These are phyloP conservation scores for Gossypium schwendimanii DNA, from an alignment of 441 rosid genomes.

Conservation along the genomic window DNA sequence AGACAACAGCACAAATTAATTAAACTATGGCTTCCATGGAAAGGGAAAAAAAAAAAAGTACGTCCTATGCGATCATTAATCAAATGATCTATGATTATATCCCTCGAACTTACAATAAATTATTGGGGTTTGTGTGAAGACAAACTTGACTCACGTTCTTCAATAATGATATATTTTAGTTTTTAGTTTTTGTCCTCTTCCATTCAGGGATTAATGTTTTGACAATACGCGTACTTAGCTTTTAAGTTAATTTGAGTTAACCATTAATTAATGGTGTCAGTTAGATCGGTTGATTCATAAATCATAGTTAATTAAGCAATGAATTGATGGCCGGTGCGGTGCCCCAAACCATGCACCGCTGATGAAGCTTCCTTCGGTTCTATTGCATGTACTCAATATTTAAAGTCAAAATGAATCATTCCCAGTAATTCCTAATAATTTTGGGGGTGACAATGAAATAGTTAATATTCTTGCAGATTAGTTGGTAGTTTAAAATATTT, in stretches of 20 bases:
- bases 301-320: neutral
- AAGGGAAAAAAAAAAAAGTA: too few relatives aligned
- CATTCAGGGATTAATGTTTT: constrained; percentile 21
- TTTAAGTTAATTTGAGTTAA: neutral
- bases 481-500: too few relatives aligned
- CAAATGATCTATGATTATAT: neutral
- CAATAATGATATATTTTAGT: constrained; percentile 22
- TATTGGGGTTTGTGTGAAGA: constrained; percentile 31
- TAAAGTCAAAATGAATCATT: too few relatives aligned
- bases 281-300: neutral
- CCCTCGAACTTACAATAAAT: constrained; percentile 5
- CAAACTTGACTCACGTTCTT: constrained; percentile 42
- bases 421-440: too few relatives aligned
- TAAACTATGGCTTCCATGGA: too few relatives aligned
- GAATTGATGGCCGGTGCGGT: constrained; percentile 30
- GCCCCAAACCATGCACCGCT: constrained; percentile 26
- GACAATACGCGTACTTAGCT: constrained; percentile 10
- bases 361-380: constrained; percentile 34
- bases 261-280: neutral
- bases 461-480: too few relatives aligned
- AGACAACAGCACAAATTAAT: neutral
- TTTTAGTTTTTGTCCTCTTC: too few relatives aligned
- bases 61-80: neutral
- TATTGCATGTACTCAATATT: neutral
- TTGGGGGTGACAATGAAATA: too few relatives aligned